Evolutionary conservation across 2,329 filamentous ascomycete genomes (phyloP).

Genomic region (Penicillium sp.): DNA sequence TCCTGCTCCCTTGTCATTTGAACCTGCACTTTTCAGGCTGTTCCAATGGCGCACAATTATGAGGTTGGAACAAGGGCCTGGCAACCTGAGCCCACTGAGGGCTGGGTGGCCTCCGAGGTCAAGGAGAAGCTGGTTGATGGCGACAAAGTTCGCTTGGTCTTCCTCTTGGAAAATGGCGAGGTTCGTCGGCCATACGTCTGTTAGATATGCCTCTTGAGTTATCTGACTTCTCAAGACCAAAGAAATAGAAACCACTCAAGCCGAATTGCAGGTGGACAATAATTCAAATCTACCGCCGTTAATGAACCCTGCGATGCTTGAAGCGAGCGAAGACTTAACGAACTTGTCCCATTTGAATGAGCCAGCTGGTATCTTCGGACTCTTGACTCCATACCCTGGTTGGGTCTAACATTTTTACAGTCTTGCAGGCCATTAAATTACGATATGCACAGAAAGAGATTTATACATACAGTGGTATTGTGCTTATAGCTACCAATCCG

Average conservation of each 20-base stretch:
- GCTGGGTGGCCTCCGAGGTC: conserved; percentile 97
- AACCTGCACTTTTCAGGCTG: conserved; percentile 13
- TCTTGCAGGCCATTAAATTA: conserved; percentile 95
- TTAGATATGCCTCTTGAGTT: not conserved
- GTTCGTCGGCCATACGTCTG: conserved; percentile 53
- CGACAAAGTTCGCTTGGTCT: conserved; percentile 84
- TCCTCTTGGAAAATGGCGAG: conserved; percentile 91
- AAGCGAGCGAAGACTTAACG: conserved; percentile 97
- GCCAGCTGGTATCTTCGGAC: conserved; percentile 73
- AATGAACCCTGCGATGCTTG: conserved; percentile 98
- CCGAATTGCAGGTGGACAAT: conserved; percentile 76
- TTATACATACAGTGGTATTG: conserved; percentile 99
- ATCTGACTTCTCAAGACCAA: conserved; percentile 65
- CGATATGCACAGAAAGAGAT: conserved; percentile 99
- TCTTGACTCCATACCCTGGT: conserved; percentile 9
- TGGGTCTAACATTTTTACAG: conserved; percentile 54
- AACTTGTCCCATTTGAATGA: conserved; percentile 98
- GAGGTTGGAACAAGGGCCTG: conserved; percentile 97
- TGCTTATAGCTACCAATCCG: conserved; percentile 96
- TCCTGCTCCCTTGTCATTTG: conserved; percentile 19
- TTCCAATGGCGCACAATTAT: conserved; percentile 80
- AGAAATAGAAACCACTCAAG: conserved; percentile 75
- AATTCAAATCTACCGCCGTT: conserved; percentile 83
- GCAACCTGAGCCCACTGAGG: conserved; percentile 95
- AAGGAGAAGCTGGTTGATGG: conserved; percentile 82